Base-by-base conservation (phyloP, 176 grass and related monocot species). In the Bothriochloa decipiens region DNA sequence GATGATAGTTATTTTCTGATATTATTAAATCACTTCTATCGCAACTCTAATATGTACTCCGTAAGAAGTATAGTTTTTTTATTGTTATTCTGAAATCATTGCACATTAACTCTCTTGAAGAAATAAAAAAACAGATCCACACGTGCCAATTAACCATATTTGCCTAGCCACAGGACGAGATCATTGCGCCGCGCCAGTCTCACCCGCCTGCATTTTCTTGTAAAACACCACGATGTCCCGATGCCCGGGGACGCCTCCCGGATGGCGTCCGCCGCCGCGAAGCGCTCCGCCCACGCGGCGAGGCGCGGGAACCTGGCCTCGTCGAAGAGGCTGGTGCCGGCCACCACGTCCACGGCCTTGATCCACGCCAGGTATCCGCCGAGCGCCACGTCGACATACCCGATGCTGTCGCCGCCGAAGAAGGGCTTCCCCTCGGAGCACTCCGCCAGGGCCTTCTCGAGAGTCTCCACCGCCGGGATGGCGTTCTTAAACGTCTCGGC, bases 361-460 rank as follows among this genome's bases (percentile, higher is more conserved):
- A 90, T 68, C 82, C 77, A 86, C 3, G 23, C 25, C 8, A 90
- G 26, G 55, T 58, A 63, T 42, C 85, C n/a, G 29, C 77, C 91
- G 1, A 88, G 46, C 29, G 25, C 66, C 22, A 90, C 57, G 47
- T 86, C 88, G 36, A 70, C 68, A 20, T 70, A 70, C 23, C 86
- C 89, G 11, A 81, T 32, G 20, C 12, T 20, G 17, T 76, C 87
- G 8, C 82, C 64, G 52, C 82, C 82, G 77, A 89, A 89, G 82
- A 89, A 89, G n/a, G 8, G 18, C 81, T 87, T 87, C 3, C 77
- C 72, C 71, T 81, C 47, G 26, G 76, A 84, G 64, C 85, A 87
- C 76, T 81, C 77, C 65, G 1, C 0, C 23, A 84, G 58, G 25
- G 87, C 85, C 16, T 74, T 68, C 78, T 90, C 92, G 14, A 92